Conservation (phyloP, 2,329 filamentous ascomycete genomes). For the Fusarium proliferatum region DNA sequence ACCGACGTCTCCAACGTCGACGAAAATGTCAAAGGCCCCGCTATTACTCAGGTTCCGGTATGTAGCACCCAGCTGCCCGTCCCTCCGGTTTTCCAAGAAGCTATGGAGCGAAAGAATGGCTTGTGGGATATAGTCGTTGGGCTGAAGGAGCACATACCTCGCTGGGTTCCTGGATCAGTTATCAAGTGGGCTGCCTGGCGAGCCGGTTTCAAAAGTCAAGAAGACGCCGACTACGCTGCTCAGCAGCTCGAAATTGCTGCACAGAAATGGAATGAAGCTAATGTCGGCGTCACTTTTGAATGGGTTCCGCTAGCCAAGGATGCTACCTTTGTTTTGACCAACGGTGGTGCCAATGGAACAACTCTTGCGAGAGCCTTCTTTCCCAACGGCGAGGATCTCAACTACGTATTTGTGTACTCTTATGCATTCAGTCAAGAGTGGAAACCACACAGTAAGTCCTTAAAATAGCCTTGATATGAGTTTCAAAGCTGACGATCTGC, state of each 20-base stretch:
- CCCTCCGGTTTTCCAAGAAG: no score
- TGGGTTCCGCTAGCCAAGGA: background rate
- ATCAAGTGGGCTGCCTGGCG: no score
- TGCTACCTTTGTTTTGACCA: background rate
- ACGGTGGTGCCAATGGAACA: background rate
- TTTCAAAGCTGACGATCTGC: background rate
- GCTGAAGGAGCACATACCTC: no score
- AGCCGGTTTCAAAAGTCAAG: no score
- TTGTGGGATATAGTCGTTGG: no score
- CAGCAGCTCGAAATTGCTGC: background rate
- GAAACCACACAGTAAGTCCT: background rate
- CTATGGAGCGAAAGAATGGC: no score
- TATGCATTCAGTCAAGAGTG: background rate
- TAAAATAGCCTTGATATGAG: no score
- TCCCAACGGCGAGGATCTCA: background rate
- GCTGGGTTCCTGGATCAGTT: no score
- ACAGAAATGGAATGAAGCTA: background rate
- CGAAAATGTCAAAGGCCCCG: no score
- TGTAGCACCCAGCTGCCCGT: no score
- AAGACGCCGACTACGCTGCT: background rate
- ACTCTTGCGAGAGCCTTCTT: background rate
- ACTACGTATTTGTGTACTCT: background rate
- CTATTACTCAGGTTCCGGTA: no score
- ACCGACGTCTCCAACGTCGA: no score
- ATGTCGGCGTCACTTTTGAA: background rate